Evolutionary conservation across 2,329 filamentous ascomycete species (phyloP).

Genomic region (Neobulgaria alba): DNA sequence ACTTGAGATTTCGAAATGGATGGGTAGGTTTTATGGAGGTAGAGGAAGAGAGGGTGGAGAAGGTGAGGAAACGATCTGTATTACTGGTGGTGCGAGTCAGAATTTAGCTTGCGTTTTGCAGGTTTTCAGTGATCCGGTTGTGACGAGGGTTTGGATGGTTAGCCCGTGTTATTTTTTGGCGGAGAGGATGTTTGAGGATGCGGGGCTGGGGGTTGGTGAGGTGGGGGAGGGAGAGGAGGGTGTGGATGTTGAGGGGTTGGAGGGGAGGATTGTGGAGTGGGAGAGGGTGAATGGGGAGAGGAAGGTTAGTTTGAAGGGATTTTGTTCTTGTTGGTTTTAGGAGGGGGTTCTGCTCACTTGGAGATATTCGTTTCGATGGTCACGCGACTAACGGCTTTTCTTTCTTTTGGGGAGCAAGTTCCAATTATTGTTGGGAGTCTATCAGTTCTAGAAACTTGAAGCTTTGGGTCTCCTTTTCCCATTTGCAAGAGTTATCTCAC

Average conservation of each 20-base stretch:
- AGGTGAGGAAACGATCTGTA: slow-evolving; percentile 54
- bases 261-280: slow-evolving; percentile 21
- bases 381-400: background rate
- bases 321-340: background rate
- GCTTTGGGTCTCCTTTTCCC: background rate
- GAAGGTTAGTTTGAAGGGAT: slow-evolving; percentile 8
- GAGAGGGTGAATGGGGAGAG: slow-evolving; percentile 3
- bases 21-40: slow-evolving; percentile 42
- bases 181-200: slow-evolving; percentile 76
- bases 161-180: slow-evolving; percentile 80
- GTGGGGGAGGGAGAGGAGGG: slow-evolving; percentile 73
- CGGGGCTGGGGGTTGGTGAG: slow-evolving; percentile 62
- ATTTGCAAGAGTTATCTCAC: too few species aligned
- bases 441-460: too few species aligned
- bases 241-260: slow-evolving; percentile 57
- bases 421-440: too few species aligned
- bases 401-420: background rate
- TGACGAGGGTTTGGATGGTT: slow-evolving; percentile 74
- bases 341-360: background rate
- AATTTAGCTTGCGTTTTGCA: slow-evolving; percentile 69
- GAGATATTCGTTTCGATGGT: background rate
- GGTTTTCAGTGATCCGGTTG: slow-evolving; percentile 70
- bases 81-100: slow-evolving; percentile 81
- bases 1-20: slow-evolving; percentile 60
- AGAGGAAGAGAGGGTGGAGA: background rate